These are phyloP conservation scores for Colletotrichum sp. DNA, from an alignment of 2,329 filamentous ascomycete genomes.

Conservation along the genomic window DNA sequence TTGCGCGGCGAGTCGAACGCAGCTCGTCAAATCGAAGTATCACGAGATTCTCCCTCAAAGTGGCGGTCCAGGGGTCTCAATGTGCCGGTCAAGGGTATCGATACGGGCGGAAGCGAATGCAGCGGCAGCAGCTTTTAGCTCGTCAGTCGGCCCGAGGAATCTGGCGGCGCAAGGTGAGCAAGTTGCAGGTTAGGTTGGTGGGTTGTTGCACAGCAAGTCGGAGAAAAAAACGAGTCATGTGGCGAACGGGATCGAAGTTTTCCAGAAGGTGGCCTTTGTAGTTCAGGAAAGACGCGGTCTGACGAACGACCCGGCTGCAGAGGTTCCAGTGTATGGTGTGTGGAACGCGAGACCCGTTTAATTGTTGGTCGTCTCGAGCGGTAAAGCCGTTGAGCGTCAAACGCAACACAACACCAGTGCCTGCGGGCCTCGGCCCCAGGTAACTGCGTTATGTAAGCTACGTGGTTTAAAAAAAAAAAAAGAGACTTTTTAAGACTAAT, in stretches of 20 bases:
- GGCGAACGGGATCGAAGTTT: not conserved
- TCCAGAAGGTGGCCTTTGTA: not conserved
- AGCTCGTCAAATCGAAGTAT: not conserved
- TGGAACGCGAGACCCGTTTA: constrained; percentile 14
- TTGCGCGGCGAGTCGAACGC: not conserved
- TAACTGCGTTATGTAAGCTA: too few relatives aligned
- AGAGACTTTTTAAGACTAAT: too few relatives aligned
- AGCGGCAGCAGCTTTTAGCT: not conserved
- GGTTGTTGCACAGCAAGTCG: not conserved
- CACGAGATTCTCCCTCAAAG: not conserved
- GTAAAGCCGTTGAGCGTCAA: not conserved
- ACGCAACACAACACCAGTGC: not conserved
- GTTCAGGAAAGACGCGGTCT: not conserved
- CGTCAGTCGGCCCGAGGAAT: not conserved
- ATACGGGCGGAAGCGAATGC: not conserved
- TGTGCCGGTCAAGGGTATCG: not conserved
- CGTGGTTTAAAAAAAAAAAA: too few relatives aligned
- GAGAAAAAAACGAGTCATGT: not conserved
- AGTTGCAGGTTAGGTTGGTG: not conserved
- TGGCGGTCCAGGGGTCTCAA: not conserved
- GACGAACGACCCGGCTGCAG: not conserved
- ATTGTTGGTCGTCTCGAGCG: constrained; percentile 1
- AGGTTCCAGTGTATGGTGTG: not conserved
- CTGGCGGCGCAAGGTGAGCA: not conserved
- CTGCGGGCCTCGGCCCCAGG: too few relatives aligned